Evolutionary conservation across 768 basidiomycete species (phyloP).

Genomic region (Hypholoma fasciculare): DNA sequence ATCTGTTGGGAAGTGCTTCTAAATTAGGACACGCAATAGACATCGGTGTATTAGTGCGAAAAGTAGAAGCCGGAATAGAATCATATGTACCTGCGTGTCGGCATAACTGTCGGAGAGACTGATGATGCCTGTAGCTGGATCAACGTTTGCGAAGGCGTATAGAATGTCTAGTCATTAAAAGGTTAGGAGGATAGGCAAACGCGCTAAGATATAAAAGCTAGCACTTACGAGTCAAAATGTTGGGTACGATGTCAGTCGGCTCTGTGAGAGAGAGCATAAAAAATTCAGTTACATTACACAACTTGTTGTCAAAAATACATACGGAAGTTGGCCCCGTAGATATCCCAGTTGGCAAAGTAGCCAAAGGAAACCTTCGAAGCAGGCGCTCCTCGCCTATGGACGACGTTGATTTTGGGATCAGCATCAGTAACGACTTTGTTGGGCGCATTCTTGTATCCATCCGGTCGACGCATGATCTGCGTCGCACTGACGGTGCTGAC

Average conservation of each 20-base stretch:
- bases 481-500: slow-evolving; percentile 36
- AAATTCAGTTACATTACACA: slow-evolving; percentile 3
- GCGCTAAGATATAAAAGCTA: not conserved
- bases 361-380: slow-evolving; percentile 41
- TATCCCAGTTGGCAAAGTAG: slow-evolving; percentile 68
- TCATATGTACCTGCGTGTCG: slow-evolving; percentile 55
- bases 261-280: slow-evolving; percentile 34
- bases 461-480: slow-evolving; percentile 55
- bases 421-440: slow-evolving; percentile 31
- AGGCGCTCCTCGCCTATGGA: slow-evolving; percentile 36
- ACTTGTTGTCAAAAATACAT: slow-evolving; percentile 15
- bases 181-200: not conserved
- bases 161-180: slow-evolving; percentile 47
- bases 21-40: not conserved
- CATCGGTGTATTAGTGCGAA: slow-evolving; percentile 7
- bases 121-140: slow-evolving; percentile 59
- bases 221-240: slow-evolving; percentile 59
- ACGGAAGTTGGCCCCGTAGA: slow-evolving; percentile 68
- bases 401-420: slow-evolving; percentile 36
- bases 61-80: not conserved
- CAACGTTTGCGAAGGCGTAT: slow-evolving; percentile 79
- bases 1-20: slow-evolving; percentile 76
- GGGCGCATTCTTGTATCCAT: slow-evolving; percentile 40
- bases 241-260: slow-evolving; percentile 60
- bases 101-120: slow-evolving; percentile 72